Conservation (phyloP, 1,284 basidiomycete species). For the Marasmius tenuissimus region DNA sequence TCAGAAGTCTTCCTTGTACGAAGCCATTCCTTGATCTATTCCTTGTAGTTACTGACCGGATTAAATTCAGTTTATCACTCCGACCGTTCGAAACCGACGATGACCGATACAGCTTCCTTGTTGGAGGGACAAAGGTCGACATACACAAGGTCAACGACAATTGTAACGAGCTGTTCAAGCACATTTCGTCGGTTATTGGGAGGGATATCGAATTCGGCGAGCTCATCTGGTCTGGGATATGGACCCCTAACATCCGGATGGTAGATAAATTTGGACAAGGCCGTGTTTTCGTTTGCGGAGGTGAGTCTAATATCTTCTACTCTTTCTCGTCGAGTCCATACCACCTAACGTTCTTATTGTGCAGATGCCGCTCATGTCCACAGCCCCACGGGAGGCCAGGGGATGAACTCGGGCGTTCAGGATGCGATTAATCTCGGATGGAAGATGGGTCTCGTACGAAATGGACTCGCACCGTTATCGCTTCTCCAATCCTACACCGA, state of each 20-base stretch:
- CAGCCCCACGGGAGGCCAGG: constrained; percentile 25
- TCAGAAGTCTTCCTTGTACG: constrained; percentile 23
- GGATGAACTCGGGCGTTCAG: constrained; percentile 24
- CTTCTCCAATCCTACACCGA: constrained; percentile 24
- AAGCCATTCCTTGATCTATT: background rate
- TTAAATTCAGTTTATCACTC: constrained; percentile 28
- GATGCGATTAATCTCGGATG: constrained; percentile 28
- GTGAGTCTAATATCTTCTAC: constrained; percentile 17
- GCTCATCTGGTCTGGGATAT: constrained; percentile 25
- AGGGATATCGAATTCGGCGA: constrained; percentile 33
- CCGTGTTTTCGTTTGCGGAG: constrained; percentile 28
- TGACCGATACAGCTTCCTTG: constrained; percentile 34
- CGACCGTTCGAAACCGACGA: constrained; percentile 28
- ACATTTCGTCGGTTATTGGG: constrained; percentile 30
- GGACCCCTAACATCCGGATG: constrained; percentile 19
- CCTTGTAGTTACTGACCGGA: background rate
- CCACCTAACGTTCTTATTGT: background rate
- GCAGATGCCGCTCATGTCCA: constrained; percentile 24
- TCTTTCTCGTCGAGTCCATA: too few relatives aligned
- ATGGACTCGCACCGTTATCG: constrained; percentile 18
- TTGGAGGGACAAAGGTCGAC: constrained; percentile 29
- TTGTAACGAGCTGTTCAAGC: constrained; percentile 29
- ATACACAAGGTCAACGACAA: constrained; percentile 25
- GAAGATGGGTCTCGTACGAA: constrained; percentile 29
- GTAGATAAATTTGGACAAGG: constrained; percentile 17